A percentile compares a stretch with the other conserved stretches of the same genome.
Conservation (phyloP, 148 eudicot species). For the Spergularia marina region DNA sequence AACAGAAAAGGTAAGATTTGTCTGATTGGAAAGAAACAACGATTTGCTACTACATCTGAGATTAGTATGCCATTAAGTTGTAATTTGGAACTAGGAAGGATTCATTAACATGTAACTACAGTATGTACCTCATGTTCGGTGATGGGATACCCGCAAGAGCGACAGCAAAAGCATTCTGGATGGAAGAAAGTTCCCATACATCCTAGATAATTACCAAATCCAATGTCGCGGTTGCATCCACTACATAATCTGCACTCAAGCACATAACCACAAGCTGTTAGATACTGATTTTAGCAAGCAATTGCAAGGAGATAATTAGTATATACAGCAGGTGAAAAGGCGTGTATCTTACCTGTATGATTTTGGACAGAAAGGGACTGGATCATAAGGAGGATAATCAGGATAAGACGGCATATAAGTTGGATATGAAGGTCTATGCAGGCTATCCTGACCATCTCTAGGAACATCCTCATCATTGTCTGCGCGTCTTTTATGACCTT, state of each 20-base stretch:
- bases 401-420: slow-evolving; percentile 64
- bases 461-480: slow-evolving; percentile 52
- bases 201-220: slow-evolving; percentile 78
- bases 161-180: slow-evolving; percentile 88
- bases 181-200: slow-evolving; percentile 92
- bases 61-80: background rate
- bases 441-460: slow-evolving; percentile 45
- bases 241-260: slow-evolving; percentile 62
- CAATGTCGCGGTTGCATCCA: slow-evolving; percentile 86
- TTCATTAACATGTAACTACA: background rate
- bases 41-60: background rate
- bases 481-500: slow-evolving; percentile 50
- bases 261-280: background rate
- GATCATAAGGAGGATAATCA: slow-evolving; percentile 65
- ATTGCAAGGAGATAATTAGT: background rate
- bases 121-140: slow-evolving; percentile 80
- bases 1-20: slow-evolving; percentile 54
- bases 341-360: slow-evolving; percentile 44
- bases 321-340: background rate
- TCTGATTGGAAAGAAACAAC: slow-evolving; percentile 5
- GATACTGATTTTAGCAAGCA: background rate
- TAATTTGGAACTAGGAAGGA: background rate
- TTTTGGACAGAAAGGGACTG: slow-evolving; percentile 54
- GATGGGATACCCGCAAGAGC: slow-evolving; percentile 70
- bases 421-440: slow-evolving; percentile 54